These are phyloP conservation scores for Trypanosoma cruzi DNA, from an alignment of 208 protist species.

Conservation along the genomic window DNA sequence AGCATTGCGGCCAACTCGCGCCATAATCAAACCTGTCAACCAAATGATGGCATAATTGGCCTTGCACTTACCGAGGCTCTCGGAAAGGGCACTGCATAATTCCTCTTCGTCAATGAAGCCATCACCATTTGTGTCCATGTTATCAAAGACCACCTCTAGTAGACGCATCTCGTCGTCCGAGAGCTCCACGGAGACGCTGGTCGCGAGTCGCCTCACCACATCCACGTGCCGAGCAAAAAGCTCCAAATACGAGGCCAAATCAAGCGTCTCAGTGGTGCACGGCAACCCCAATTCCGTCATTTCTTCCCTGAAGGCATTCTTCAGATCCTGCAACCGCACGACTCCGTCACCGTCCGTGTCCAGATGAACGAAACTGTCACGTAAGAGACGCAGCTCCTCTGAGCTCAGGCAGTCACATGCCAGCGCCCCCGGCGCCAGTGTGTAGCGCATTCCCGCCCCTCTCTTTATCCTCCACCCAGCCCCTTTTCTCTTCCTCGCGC, in stretches of 20 bases:
- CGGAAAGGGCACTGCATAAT: slow-evolving; percentile 1
- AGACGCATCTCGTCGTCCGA: slow-evolving; percentile 20
- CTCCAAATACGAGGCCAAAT: slow-evolving; percentile 14
- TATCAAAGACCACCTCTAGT: slow-evolving; percentile 15
- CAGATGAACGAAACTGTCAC: slow-evolving; percentile 24
- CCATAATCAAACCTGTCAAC: slow-evolving; percentile 17
- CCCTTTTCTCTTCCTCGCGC: background rate
- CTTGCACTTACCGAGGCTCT: background rate
- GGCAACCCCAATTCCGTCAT: background rate
- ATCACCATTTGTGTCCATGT: slow-evolving; percentile 22
- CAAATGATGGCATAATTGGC: background rate
- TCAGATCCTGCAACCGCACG: slow-evolving; percentile 10
- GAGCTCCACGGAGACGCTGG: slow-evolving; percentile 6
- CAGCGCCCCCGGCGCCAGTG: background rate
- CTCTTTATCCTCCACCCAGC: background rate
- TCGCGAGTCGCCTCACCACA: slow-evolving; percentile 5
- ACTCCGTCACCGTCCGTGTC: slow-evolving; percentile 24
- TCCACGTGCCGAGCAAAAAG: slow-evolving; percentile 2
- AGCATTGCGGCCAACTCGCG: slow-evolving; percentile 12
- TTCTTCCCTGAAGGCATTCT: background rate
- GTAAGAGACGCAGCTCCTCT: slow-evolving; percentile 19
- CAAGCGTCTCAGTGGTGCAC: background rate
- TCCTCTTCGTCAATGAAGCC: slow-evolving; percentile 18
- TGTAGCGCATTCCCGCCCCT: slow-evolving; percentile 2
- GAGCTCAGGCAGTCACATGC: background rate